Conservation (phyloP, 1,284 basidiomycete species). For the Ceratobasidium sp. region DNA sequence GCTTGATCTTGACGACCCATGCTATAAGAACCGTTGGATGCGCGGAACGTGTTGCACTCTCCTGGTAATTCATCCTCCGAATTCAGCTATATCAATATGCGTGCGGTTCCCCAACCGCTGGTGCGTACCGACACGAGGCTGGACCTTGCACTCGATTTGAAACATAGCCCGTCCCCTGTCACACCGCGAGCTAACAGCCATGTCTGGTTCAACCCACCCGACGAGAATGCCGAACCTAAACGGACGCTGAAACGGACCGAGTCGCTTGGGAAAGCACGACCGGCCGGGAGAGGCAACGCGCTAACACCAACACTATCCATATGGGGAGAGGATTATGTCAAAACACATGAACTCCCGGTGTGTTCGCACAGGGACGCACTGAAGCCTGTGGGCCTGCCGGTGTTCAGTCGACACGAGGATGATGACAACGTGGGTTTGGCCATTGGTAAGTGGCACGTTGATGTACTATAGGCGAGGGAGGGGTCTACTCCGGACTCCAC, state of each 20-base stretch:
- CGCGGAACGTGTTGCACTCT: neutral
- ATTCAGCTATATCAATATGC: slow-evolving; percentile 23
- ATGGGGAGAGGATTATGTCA: slow-evolving; percentile 1
- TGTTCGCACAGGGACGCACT: slow-evolving; percentile 4
- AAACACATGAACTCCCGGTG: neutral
- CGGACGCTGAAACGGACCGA: slow-evolving; percentile 35
- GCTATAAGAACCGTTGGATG: slow-evolving; percentile 20
- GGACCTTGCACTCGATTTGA: slow-evolving; percentile 40
- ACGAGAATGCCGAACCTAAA: slow-evolving; percentile 3
- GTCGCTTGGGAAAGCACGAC: slow-evolving; percentile 26
- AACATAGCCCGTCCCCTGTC: slow-evolving; percentile 16
- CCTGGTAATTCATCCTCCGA: slow-evolving; percentile 14
- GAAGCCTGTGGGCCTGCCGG: slow-evolving; percentile 9
- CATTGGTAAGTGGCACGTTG: slow-evolving; percentile 44
- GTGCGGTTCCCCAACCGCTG: slow-evolving; percentile 22
- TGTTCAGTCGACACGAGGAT: slow-evolving; percentile 35
- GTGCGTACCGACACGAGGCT: slow-evolving; percentile 41
- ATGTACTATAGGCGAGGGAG: slow-evolving; percentile 32
- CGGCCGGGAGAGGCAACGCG: neutral
- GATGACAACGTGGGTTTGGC: slow-evolving; percentile 39
- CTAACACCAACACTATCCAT: slow-evolving; percentile 18
- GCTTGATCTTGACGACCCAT: slow-evolving; percentile 9
- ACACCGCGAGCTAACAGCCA: slow-evolving; percentile 26
- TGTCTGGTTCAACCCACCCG: neutral
- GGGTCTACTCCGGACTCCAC: slow-evolving; percentile 26